Base-by-base conservation (phyloP, 1,284 basidiomycete genomes). In the Sporisorium reilianum region DNA sequence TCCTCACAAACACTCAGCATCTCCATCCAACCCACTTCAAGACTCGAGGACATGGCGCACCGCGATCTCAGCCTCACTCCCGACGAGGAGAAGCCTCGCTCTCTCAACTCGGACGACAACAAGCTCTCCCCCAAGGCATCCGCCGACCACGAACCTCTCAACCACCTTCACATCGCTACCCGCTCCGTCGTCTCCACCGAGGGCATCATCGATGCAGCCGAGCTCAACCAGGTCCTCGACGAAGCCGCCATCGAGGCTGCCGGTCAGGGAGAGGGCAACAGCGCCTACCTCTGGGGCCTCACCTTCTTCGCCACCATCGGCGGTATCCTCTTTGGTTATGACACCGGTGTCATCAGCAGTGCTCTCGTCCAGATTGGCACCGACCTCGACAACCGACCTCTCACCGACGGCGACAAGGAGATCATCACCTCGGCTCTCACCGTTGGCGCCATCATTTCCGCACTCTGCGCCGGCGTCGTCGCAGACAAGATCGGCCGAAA, bases 401-500 rank as follows among this genome's bases (percentile, higher is more conserved):
- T 78, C 22, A 62, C 64, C 22, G 56, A 72, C 41, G 73, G 73
- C 38, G 44, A 78, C 49, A 78, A 78, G 55, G 76, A 78, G 34
- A 59, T 78, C 55, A 75, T 75, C 63, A 75, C 65, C 46, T 69
- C 73, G 11, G 68, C 73, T 2, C 73, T 78, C 48, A 64, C 65
- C 41, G 64, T 75, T 44, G 76, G 76, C 20, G 76, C 72, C 46
- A 78, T 78, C 69, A 72, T 81, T 18, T 74, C 73, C 9, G 80
- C 84, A 8, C 78, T 86, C 3, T 54, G 69, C n/a, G 79, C 82
- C 10, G 85, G 86, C 4, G 49, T 68, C 11, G 12, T 77, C 4
- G 76, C 80, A 2, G 86, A 86, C 75, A 80, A 76, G 48, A 78
- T 85, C 46, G 86, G 86, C 11, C 78, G 86, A 28, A 86, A 86